phyloP scores from a whole-genome alignment of 1,284 basidiomycete species.

The Calocybe gambosa region DNA sequence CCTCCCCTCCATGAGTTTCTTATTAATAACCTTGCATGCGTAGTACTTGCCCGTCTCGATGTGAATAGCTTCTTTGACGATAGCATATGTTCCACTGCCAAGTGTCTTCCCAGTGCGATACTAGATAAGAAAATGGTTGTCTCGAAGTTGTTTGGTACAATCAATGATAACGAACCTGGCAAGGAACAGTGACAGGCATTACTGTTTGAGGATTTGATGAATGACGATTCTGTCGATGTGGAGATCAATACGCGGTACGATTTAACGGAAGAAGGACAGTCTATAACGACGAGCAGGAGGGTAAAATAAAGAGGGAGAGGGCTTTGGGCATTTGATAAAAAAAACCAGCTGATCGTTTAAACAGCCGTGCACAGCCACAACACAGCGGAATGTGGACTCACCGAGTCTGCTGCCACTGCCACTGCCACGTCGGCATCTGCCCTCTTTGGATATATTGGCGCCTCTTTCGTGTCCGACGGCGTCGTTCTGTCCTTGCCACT shows the following conservation, averaged over 20 bases:
- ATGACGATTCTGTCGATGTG: constrained; percentile 6
- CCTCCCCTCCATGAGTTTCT: constrained; percentile 94
- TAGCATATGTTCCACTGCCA: constrained; percentile 88
- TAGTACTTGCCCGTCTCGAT: constrained; percentile 85
- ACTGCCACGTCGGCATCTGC: neutral
- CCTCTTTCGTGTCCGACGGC: neutral
- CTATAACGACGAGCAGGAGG: constrained; percentile 3
- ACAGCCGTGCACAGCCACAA: constrained; percentile 18
- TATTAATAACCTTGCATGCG: constrained; percentile 95
- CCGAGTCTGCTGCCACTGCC: constrained; percentile 1
- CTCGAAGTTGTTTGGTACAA: constrained; percentile 1
- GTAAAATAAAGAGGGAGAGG: neutral
- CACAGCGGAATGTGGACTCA: constrained; percentile 3
- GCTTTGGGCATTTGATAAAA: constrained; percentile 12
- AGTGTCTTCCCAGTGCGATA: constrained; percentile 92
- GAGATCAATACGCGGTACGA: neutral
- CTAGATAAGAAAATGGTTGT: constrained; percentile 30
- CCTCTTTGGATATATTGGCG: neutral
- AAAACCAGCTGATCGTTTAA: constrained; percentile 1
- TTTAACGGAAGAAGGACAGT: neutral
- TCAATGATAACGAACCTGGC: constrained; percentile 16
- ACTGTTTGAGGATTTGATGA: constrained; percentile 3
- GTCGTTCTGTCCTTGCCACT: neutral
- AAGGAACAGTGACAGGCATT: constrained; percentile 20
- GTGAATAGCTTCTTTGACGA: constrained; percentile 94